Evolutionary conservation across 2,329 filamentous ascomycete genomes (phyloP).

Genomic region (Plectosphaerella plurivora): DNA sequence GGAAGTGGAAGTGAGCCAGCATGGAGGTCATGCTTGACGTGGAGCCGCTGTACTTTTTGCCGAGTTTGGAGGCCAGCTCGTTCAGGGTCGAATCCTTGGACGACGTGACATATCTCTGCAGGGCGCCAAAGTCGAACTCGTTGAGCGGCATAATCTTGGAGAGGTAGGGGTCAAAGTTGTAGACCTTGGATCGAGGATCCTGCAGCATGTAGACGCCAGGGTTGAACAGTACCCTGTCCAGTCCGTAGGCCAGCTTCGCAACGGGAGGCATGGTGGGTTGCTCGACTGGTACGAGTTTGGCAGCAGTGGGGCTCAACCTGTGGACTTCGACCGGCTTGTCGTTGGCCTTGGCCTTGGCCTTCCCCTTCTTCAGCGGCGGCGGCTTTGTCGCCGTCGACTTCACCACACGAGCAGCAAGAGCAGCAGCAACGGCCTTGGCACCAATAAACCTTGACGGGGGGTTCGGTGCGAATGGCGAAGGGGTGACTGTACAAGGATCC

Average conservation of each 20-base stretch:
- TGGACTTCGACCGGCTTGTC: constrained; percentile 1
- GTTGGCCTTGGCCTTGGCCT: neutral
- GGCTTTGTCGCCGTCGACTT: neutral
- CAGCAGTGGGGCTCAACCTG: neutral
- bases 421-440: neutral
- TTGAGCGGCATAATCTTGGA: constrained; percentile 86
- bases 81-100: constrained; percentile 74
- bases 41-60: constrained; percentile 84
- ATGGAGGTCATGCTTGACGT: constrained; percentile 94
- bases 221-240: constrained; percentile 93
- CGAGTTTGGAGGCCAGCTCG: constrained; percentile 59
- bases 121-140: constrained; percentile 86
- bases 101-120: constrained; percentile 87
- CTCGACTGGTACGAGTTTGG: constrained; percentile 26
- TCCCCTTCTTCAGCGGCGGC: neutral
- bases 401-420: neutral
- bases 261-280: constrained; percentile 30
- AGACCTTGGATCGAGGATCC: constrained; percentile 81
- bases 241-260: constrained; percentile 65
- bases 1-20: constrained; percentile 86
- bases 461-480: neutral
- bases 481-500: neutral
- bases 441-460: neutral
- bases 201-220: constrained; percentile 88
- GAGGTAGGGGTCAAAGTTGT: constrained; percentile 95